phyloP scores from a whole-genome alignment of 768 basidiomycete species.

The Hericium alpestre region DNA sequence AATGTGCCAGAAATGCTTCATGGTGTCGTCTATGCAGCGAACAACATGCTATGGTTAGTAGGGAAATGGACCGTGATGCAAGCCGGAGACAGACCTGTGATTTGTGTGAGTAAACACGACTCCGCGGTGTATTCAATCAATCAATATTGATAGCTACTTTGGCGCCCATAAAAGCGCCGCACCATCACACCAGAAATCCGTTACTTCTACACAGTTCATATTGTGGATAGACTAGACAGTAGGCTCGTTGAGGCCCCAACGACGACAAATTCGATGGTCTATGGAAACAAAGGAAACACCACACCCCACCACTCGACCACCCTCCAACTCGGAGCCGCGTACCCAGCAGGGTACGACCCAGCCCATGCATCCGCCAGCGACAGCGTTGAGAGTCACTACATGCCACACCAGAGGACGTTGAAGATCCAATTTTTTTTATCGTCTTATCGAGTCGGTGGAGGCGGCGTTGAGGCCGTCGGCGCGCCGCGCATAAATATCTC shows the following conservation, averaged over 20 bases:
- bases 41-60: too few species aligned
- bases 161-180: neutral
- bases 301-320: constrained; percentile 6
- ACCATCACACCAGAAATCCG: neutral
- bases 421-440: constrained; percentile 25
- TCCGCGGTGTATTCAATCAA: too few species aligned
- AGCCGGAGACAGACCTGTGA: too few species aligned
- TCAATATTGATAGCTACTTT: too few species aligned
- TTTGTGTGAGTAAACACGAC: too few species aligned
- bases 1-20: too few species aligned
- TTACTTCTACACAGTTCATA: neutral
- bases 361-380: constrained; percentile 16
- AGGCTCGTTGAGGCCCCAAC: constrained; percentile 50
- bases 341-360: neutral
- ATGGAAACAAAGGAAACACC: neutral
- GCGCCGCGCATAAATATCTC: constrained; percentile 1
- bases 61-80: too few species aligned
- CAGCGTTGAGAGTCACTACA: constrained; percentile 40
- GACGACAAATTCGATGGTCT: constrained; percentile 7
- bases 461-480: constrained; percentile 68
- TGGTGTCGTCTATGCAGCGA: too few species aligned
- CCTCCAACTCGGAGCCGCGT: constrained; percentile 1
- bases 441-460: constrained; percentile 14
- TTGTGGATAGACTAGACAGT: neutral
- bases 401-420: constrained; percentile 47